Percentiles rank a stretch among this genome's conserved stretches.
Conservation (phyloP, 2,329 filamentous ascomycete species). For the Curvularia spicifera region DNA sequence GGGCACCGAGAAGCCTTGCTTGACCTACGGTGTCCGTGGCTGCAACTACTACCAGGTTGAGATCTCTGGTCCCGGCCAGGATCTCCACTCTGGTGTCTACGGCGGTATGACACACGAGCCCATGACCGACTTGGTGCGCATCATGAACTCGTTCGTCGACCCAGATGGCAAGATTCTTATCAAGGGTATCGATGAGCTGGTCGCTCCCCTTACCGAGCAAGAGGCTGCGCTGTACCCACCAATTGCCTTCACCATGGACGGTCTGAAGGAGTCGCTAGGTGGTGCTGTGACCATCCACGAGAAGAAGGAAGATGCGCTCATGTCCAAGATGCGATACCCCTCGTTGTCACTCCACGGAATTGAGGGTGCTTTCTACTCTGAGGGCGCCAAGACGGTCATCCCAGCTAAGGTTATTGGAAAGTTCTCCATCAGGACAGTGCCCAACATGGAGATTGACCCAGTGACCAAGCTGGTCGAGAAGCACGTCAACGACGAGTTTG, state of each 20-base stretch:
- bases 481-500: conserved; percentile 83
- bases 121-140: conserved; percentile 90
- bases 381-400: conserved; percentile 97
- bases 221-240: conserved; percentile 86
- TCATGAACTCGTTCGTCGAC: conserved; percentile 86
- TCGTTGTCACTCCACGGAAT: conserved; percentile 93
- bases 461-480: conserved; percentile 86
- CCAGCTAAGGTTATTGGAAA: conserved; percentile 97
- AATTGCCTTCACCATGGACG: conserved; percentile 96
- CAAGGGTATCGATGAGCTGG: conserved; percentile 90
- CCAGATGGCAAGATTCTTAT: conserved; percentile 91
- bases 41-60: conserved; percentile 98
- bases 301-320: conserved; percentile 89
- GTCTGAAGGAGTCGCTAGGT: conserved; percentile 88
- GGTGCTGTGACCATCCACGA: conserved; percentile 85
- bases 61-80: conserved; percentile 87
- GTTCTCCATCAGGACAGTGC: conserved; percentile 97
- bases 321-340: conserved; percentile 95
- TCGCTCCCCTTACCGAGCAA: conserved; percentile 84
- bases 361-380: conserved; percentile 91
- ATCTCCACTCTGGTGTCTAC: conserved; percentile 96
- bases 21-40: conserved; percentile 95
- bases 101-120: conserved; percentile 96
- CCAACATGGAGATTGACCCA: conserved; percentile 91
- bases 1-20: conserved; percentile 95